Base-by-base conservation (phyloP, 352 stramenopile species). In the Pythium aquatile region DNA sequence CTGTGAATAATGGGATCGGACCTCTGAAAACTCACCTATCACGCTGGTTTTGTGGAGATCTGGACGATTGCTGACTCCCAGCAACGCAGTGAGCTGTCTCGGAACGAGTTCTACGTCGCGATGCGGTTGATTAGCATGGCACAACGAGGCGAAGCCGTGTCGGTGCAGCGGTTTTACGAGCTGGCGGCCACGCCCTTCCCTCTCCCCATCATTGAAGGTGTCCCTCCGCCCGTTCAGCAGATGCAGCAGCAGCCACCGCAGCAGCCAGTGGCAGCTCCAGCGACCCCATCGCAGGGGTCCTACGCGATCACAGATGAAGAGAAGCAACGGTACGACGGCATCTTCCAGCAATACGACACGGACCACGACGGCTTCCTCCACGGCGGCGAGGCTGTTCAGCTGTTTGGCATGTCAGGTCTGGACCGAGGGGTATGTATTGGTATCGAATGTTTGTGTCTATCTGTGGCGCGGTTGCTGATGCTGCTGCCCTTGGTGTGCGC, bases 371-470 rank as follows among this genome's bases (percentile, higher is more conserved):
- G 88, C n/a, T 98, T 96, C 61, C 71, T 98, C 16, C 81, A 96
- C 51, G 95, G 95, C 10, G 65, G 73, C 6, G 85, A 97, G 58
- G 95, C 95, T 6, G 94, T 98, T 7, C 79, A 78, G 24, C 78
- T 98, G 2, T 98, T 98, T 73, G 82, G 87, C 39, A 97, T 98
- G 79, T 98, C 91, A 8, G 93, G 93, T 1, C 78, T 98, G 7
- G 88, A 97, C 73, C 79, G 90, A 52, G 85, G 81, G 59, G 87
- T 95, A 80, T 32, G 80, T 73, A 7, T 28, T 14, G 29, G 52
- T 16, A 49, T 8, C 14, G 30, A 42, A 26, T 37, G 37, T 33
- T 46, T 20, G 8, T 60, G 14, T 53, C 56, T 65, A 30, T 54
- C 14, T 35, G 3, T 14, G 24, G 0, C 17, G 17, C 44, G 14